These are phyloP conservation scores for Chamaecyparis obtusa DNA, from an alignment of 75 land plant genomes.

Conservation along the genomic window DNA sequence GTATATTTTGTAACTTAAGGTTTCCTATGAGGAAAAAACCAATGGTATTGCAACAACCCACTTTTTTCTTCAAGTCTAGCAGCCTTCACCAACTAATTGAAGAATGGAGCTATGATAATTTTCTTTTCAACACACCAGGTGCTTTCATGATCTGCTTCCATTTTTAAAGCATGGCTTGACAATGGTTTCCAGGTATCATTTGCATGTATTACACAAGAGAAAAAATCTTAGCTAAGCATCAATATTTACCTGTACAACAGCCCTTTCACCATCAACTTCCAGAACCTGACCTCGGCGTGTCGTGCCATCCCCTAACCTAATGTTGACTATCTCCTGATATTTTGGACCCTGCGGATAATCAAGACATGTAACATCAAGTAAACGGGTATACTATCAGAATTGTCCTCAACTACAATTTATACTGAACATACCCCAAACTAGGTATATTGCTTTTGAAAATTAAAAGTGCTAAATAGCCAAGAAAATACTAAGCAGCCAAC, in stretches of 20 bases:
- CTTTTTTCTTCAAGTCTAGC: background rate
- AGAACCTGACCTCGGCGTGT: conserved; percentile 90
- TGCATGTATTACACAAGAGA: background rate
- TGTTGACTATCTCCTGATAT: conserved; percentile 95
- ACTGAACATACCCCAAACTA: background rate
- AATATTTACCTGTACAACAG: conserved; percentile 76
- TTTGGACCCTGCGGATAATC: conserved; percentile 74
- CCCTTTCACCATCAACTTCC: conserved; percentile 99
- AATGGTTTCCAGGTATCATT: background rate
- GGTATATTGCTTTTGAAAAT: background rate
- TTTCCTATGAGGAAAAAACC: background rate
- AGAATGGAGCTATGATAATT: background rate
- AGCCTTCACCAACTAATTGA: background rate
- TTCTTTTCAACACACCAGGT: background rate
- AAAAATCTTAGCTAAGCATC: background rate
- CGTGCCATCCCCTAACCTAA: conserved; percentile 94
- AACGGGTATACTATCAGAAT: background rate
- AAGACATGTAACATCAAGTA: background rate
- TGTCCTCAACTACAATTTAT: background rate
- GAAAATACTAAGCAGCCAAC: background rate
- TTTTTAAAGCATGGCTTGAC: background rate
- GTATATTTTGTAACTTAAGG: background rate
- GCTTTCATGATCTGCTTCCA: background rate
- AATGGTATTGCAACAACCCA: background rate
- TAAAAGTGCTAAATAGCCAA: background rate